These are phyloP conservation scores for Escallonia herrerae DNA, from an alignment of 129 eudicot species.

Conservation along the genomic window DNA sequence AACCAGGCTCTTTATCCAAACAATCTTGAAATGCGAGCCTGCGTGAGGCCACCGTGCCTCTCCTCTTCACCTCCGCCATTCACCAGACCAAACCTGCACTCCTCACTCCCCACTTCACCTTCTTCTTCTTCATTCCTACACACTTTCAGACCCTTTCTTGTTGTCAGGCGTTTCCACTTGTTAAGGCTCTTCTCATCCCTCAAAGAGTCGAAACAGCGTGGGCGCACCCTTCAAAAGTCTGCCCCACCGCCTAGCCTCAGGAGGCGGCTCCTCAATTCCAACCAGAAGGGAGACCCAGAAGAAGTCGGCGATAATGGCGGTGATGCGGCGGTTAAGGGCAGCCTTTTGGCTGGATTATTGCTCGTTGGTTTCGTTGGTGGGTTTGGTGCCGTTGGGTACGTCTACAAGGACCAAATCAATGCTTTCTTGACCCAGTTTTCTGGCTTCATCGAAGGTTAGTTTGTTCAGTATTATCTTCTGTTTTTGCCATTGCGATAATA, in stretches of 20 bases:
- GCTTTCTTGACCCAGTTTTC: constrained; percentile 81
- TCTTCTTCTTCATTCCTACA: constrained; percentile 14
- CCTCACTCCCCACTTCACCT: constrained; percentile 23
- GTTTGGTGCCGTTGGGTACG: constrained; percentile 75
- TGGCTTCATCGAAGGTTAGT: constrained; percentile 72
- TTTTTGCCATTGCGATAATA: too few relatives aligned
- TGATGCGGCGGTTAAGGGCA: constrained; percentile 62
- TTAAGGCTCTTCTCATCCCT: constrained; percentile 66
- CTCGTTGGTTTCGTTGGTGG: constrained; percentile 89
- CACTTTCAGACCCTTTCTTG: constrained; percentile 22
- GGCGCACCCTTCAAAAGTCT: constrained; percentile 32
- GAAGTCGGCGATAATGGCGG: not conserved
- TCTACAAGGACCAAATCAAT: constrained; percentile 85
- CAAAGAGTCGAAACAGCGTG: constrained; percentile 52
- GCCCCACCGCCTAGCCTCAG: constrained; percentile 37
- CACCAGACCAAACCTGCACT: constrained; percentile 21
- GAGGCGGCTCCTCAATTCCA: constrained; percentile 45
- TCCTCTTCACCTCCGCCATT: constrained; percentile 16
- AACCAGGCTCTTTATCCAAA: not conserved
- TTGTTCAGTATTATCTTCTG: not conserved
- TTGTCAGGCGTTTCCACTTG: constrained; percentile 48
- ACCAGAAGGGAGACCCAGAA: constrained; percentile 22
- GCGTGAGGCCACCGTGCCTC: constrained; percentile 46
- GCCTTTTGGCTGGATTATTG: constrained; percentile 77
- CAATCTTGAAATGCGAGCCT: constrained; percentile 22